Evolutionary conservation across 148 eudicot species (phyloP), one percentile per base, ranked within the genome.

Genomic region (Hydrangea macrophylla): DNA sequence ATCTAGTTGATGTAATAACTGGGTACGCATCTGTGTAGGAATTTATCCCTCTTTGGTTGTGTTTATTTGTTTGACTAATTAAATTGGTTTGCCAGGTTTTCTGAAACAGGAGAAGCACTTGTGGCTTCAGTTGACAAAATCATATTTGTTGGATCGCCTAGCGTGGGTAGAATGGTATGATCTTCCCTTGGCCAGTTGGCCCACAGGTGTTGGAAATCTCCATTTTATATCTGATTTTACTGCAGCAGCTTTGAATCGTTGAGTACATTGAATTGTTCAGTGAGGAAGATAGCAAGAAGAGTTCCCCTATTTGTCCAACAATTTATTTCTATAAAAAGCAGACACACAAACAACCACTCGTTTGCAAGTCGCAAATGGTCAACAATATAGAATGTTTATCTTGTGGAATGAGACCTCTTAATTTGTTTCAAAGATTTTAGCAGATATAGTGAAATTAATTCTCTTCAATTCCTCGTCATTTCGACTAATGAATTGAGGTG

Each of bases 61-160:
- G n/a, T 27, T 62, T 40, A 27, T 54, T 62, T 67, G 13, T 55
- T 7, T 6, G 24, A 27, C 24, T 17, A 18, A 48, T 18, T 48
- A 5, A 5, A 48, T 18, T 55, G 71, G 51, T 58, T 48, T 76
- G 73, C 73, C 84, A 94, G 99, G 72, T 94, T 94, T 83, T 91
- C 97, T 65, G 99, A 94, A 83, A 88, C 99, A 55, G 99, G 99
- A 73, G 96, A 88, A 86, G 99, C 99, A 62, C 74, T 94, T 73
- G 99, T 89, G 57, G 88, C 97, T 68, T 85, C 97, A 57, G 99
- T 88, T 71, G 99, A 94, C 83, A 94, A 94, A 80, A 88, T 94
- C 70, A 94, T 94, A 74, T 94, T 94, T 84, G 99, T 94, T 70
- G 99, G 99, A 66, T 94, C 99, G 50, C 99, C 99, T 69, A 90